phyloP scores from a whole-genome alignment of 169 alveolate genomes.

The Plasmodium yoelii region DNA sequence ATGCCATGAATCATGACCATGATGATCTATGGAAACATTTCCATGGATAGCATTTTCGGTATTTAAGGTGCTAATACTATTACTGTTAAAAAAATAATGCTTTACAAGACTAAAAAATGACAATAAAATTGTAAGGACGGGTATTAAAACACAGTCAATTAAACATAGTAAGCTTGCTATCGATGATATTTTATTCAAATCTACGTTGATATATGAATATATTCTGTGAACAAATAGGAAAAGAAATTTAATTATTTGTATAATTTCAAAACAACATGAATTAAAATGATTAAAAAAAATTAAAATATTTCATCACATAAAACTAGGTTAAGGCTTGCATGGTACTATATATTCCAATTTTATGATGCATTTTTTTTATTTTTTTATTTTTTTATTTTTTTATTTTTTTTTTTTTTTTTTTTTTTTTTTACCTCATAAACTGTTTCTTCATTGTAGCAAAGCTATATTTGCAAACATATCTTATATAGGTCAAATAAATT shows the following conservation, averaged over 20 bases:
- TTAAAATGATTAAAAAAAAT: background rate
- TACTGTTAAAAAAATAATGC: no score
- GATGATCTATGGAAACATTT: background rate
- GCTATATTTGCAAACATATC: no score
- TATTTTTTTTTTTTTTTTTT: no score
- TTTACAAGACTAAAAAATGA: conserved; percentile 24
- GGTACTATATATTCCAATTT: background rate
- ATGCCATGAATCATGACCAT: conserved; percentile 10
- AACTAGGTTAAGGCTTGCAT: background rate
- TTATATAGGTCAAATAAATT: background rate
- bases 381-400: no score
- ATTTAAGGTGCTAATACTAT: no score
- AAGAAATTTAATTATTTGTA: background rate
- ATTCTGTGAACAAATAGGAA: background rate
- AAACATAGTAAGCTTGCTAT: conserved; percentile 57
- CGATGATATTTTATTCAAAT: conserved; percentile 52
- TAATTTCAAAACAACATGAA: no score
- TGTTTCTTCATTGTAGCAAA: background rate
- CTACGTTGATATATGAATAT: conserved; percentile 12
- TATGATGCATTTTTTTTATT: no score
- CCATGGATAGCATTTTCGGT: background rate
- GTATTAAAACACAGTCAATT: conserved; percentile 62
- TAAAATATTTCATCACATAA: background rate
- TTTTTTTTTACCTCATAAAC: background rate
- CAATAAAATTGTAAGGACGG: conserved; percentile 21